Conservation (phyloP, 352 stramenopile species). For the Halophytophthora batemanensis region DNA sequence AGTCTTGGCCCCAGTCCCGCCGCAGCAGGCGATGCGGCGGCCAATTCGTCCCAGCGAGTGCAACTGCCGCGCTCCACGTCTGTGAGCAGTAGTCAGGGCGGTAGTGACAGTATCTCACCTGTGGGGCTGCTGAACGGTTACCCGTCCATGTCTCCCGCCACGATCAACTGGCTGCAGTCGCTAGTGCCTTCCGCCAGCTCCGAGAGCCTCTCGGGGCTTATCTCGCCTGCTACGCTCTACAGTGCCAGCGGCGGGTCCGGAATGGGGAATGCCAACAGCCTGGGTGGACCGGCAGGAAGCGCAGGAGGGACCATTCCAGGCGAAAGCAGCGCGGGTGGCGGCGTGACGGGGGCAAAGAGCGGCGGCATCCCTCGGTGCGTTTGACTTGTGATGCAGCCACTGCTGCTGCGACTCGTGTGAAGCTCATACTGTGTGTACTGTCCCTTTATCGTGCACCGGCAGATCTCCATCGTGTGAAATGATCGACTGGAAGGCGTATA, state of each 20-base stretch:
- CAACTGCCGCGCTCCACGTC: slow-evolving; percentile 51
- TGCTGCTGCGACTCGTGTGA: not conserved
- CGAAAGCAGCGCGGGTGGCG: slow-evolving; percentile 4
- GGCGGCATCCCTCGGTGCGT: slow-evolving; percentile 30
- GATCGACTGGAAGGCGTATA: slow-evolving; percentile 87
- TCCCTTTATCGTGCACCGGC: not conserved
- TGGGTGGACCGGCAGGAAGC: slow-evolving; percentile 11
- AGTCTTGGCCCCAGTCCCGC: slow-evolving; percentile 1
- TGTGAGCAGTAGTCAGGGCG: slow-evolving; percentile 33
- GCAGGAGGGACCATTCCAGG: slow-evolving; percentile 10
- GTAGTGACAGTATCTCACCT: slow-evolving; percentile 55
- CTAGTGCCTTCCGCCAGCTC: slow-evolving; percentile 62
- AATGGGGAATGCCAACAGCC: slow-evolving; percentile 10
- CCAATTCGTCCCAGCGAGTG: slow-evolving; percentile 27
- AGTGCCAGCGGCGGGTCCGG: slow-evolving; percentile 15
- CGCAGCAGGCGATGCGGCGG: not conserved
- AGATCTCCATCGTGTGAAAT: slow-evolving; percentile 68
- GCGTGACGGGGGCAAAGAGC: slow-evolving; percentile 8
- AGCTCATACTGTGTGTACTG: not conserved
- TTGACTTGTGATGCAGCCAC: not conserved
- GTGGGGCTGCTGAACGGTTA: slow-evolving; percentile 36
- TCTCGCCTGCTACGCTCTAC: slow-evolving; percentile 53
- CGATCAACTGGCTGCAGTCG: slow-evolving; percentile 75
- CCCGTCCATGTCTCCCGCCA: slow-evolving; percentile 73
- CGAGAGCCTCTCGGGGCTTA: slow-evolving; percentile 56